A percentile compares a stretch with the other conserved stretches of the same genome.
Conservation (phyloP, 2,329 filamentous ascomycete genomes). For the Cryphonectria parasitica region DNA sequence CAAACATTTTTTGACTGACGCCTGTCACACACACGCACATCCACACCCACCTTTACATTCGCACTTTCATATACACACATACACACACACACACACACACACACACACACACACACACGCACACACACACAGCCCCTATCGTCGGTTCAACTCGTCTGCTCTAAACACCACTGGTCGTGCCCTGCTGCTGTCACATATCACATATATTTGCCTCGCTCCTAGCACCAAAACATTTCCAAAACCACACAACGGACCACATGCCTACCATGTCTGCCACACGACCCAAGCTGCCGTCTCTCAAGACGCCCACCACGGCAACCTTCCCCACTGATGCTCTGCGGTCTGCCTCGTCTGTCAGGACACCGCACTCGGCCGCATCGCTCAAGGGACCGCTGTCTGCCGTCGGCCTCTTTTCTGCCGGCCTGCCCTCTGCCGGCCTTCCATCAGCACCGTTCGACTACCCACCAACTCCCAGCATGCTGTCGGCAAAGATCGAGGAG, state of each 20-base stretch:
- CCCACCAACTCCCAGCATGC: conserved; percentile 29
- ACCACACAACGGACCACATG: neutral
- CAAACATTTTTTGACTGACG: conserved; percentile 23
- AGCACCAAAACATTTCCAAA: neutral
- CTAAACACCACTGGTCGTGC: neutral
- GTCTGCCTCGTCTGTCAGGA: conserved; percentile 61
- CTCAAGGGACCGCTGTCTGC: conserved; percentile 42
- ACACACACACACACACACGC: neutral
- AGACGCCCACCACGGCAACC: conserved; percentile 64
- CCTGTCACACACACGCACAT: conserved; percentile 25
- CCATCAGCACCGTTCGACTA: conserved; percentile 28
- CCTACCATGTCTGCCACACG: conserved; percentile 56
- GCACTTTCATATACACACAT: neutral
- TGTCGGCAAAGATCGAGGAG: conserved; percentile 61
- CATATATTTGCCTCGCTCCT: neutral
- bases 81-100: neutral
- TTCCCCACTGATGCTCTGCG: conserved; percentile 51
- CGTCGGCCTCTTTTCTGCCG: conserved; percentile 45
- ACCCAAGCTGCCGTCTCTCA: conserved; percentile 62
- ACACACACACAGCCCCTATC: neutral
- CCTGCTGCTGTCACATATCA: conserved; percentile 12
- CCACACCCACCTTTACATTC: too few relatives aligned
- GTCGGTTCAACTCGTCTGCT: too few relatives aligned
- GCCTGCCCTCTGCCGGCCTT: conserved; percentile 42
- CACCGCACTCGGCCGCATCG: conserved; percentile 65